Conservation (phyloP, 139 green algal species). For the Micractinium conductrix region DNA sequence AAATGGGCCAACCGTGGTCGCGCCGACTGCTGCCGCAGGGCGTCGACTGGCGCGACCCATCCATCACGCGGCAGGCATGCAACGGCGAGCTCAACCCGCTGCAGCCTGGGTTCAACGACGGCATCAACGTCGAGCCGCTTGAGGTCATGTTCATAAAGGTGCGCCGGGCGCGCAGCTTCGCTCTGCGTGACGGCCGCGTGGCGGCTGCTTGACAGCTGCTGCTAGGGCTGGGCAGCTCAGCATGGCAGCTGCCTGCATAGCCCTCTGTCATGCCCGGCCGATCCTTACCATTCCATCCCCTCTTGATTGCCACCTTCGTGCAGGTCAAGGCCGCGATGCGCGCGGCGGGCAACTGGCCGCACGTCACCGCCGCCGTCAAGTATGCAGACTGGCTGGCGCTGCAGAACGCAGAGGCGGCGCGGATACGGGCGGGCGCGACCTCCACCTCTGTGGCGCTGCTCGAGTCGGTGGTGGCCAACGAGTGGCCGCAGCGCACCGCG, state of each 20-base stretch:
- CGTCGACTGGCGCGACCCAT: constrained; percentile 29
- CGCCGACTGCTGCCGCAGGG: not conserved
- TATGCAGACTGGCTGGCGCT: constrained; percentile 41
- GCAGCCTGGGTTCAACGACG: constrained; percentile 65
- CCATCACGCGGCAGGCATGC: constrained; percentile 9
- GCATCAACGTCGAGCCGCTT: constrained; percentile 68
- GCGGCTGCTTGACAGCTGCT: too few relatives aligned
- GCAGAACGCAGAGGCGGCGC: not conserved
- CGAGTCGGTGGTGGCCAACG: constrained; percentile 20
- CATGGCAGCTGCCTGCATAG: too few relatives aligned
- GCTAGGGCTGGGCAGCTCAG: too few relatives aligned
- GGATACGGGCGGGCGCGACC: not conserved
- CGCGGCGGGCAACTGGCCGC: constrained; percentile 33
- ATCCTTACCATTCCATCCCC: too few relatives aligned
- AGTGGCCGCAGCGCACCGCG: constrained; percentile 25
- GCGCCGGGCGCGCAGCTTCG: too few relatives aligned
- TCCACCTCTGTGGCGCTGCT: not conserved
- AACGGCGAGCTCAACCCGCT: constrained; percentile 51
- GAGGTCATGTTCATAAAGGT: constrained; percentile 87
- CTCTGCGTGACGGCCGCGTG: too few relatives aligned
- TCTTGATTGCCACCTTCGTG: too few relatives aligned
- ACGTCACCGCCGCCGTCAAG: constrained; percentile 32
- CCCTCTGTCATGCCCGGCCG: too few relatives aligned
- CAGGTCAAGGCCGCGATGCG: constrained; percentile 72
- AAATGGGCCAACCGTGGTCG: too few relatives aligned